Conservation (phyloP, 177 flowering plant species). For the Vitis hybrid region DNA sequence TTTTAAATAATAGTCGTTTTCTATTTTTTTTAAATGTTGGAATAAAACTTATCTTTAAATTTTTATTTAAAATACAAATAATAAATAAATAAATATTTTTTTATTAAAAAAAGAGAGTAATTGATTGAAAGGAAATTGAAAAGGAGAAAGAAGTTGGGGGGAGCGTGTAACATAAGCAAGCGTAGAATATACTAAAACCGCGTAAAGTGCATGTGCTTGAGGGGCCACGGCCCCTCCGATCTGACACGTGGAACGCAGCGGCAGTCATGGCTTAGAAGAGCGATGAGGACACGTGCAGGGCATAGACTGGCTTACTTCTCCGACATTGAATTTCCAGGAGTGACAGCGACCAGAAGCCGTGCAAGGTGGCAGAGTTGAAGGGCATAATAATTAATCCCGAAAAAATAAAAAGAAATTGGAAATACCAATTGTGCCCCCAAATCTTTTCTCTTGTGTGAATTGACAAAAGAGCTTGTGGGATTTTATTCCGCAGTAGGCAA, state of each 20-base stretch:
- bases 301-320: background rate
- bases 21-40: no score
- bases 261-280: background rate
- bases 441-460: background rate
- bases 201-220: constrained; percentile 32
- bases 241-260: constrained; percentile 8
- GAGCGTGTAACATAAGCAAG: constrained; percentile 24
- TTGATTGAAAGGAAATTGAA: background rate
- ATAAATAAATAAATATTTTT: no score
- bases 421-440: background rate
- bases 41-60: no score
- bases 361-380: constrained; percentile 8
- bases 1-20: no score
- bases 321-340: constrained; percentile 1
- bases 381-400: background rate
- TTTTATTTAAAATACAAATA: no score
- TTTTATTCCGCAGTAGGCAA: no score
- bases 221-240: constrained; percentile 11
- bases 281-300: background rate
- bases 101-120: background rate
- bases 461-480: background rate
- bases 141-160: background rate
- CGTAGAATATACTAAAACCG: constrained; percentile 20
- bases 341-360: constrained; percentile 15
- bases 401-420: background rate